These are phyloP conservation scores for Triticum dicoccoides DNA, from an alignment of 176 grass and related monocot genomes.

Conservation along the genomic window DNA sequence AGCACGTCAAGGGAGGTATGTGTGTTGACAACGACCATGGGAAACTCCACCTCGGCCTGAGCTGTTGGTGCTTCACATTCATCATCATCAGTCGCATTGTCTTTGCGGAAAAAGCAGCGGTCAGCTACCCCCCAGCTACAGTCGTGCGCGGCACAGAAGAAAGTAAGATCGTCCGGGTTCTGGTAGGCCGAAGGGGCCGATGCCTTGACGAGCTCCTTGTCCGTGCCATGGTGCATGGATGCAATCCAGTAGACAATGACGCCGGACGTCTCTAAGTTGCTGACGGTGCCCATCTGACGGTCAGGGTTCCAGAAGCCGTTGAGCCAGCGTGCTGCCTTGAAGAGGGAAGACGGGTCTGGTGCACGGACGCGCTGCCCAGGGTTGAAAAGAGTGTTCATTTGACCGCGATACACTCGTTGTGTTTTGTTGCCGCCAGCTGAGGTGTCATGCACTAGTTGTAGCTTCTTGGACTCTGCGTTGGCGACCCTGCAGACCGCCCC, in stretches of 20 bases:
- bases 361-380: background rate
- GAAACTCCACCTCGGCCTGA: background rate
- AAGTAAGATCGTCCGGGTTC: background rate
- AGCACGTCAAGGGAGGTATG: background rate
- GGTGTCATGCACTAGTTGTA: no score
- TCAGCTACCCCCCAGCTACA: background rate
- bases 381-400: background rate
- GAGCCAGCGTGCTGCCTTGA: background rate
- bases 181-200: background rate
- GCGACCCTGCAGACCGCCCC: background rate
- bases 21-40: background rate
- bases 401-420: no score
- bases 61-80: no score
- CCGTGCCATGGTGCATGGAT: background rate
- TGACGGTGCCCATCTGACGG: background rate
- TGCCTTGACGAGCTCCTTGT: background rate
- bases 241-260: constrained; percentile 17
- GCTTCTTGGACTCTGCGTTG: background rate
- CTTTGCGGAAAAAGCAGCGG: background rate
- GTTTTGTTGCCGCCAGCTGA: no score
- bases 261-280: background rate
- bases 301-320: background rate
- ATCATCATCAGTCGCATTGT: background rate
- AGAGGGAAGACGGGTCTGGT: background rate
- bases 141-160: background rate